Conservation (phyloP, 495 filamentous ascomycete species). For the Penicillium tannophilum region DNA sequence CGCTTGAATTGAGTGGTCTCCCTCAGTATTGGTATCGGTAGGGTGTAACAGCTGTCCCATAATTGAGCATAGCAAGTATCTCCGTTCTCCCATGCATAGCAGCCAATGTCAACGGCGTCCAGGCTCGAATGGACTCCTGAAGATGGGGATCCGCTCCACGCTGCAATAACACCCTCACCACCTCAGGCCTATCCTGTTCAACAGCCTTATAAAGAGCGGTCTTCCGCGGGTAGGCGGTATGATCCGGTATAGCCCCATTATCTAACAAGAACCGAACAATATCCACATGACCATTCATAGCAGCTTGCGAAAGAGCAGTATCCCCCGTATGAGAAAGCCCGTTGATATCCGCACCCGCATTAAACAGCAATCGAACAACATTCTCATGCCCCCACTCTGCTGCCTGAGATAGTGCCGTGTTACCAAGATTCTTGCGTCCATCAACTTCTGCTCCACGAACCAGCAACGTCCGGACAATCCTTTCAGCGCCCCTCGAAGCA, state of each 20-base stretch:
- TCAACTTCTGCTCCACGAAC: constrained; percentile 27
- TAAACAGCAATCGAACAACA: constrained; percentile 41
- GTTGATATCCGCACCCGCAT: constrained; percentile 45
- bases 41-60: neutral
- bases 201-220: constrained; percentile 25
- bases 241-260: constrained; percentile 36
- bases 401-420: constrained; percentile 28
- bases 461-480: constrained; percentile 35
- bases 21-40: neutral
- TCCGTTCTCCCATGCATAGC: neutral
- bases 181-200: constrained; percentile 3
- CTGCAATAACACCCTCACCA: constrained; percentile 18
- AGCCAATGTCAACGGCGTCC: constrained; percentile 9
- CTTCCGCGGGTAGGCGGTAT: constrained; percentile 8
- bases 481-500: constrained; percentile 32
- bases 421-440: neutral
- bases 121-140: constrained; percentile 8
- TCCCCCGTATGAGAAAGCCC: constrained; percentile 31
- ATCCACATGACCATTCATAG: constrained; percentile 35
- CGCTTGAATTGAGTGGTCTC: neutral
- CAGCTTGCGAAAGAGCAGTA: constrained; percentile 46
- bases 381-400: constrained; percentile 36
- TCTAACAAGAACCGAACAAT: constrained; percentile 42
- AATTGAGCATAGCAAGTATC: constrained; percentile 10
- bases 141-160: constrained; percentile 16